phyloP scores from a whole-genome alignment of 1,284 basidiomycete genomes.

The Naganishia albida region DNA sequence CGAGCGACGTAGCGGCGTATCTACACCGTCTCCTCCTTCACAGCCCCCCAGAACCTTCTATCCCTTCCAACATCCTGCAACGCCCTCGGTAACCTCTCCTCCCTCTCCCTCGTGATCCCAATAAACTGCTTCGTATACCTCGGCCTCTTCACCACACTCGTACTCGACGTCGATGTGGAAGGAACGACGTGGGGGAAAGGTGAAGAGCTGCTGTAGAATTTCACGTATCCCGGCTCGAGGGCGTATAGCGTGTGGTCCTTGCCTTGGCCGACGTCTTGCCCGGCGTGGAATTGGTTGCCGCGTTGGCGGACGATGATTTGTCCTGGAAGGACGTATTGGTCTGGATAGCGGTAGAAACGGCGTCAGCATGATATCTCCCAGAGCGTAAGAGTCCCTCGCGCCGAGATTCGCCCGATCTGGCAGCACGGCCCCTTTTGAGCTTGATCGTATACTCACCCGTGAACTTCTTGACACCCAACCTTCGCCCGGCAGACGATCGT shows the following conservation, averaged over 20 bases:
- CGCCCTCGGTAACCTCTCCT: slow-evolving; percentile 81
- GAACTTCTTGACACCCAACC: slow-evolving; percentile 90
- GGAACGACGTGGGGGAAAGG: slow-evolving; percentile 53
- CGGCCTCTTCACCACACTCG: slow-evolving; percentile 55
- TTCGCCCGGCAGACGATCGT: slow-evolving; percentile 84
- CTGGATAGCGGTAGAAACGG: slow-evolving; percentile 52
- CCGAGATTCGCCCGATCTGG: not conserved
- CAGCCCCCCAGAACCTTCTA: slow-evolving; percentile 50
- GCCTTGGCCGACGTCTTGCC: slow-evolving; percentile 86
- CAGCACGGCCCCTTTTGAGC: not conserved
- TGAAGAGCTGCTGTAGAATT: slow-evolving; percentile 68
- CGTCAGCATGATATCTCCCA: not conserved
- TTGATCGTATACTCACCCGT: slow-evolving; percentile 63
- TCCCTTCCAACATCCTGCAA: slow-evolving; percentile 63
- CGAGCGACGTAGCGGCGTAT: too few relatives aligned
- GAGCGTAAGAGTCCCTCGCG: not conserved
- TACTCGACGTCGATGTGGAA: slow-evolving; percentile 45
- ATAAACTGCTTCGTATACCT: slow-evolving; percentile 66
- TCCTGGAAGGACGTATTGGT: slow-evolving; percentile 84
- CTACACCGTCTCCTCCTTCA: slow-evolving; percentile 25
- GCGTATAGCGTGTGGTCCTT: slow-evolving; percentile 91
- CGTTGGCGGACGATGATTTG: slow-evolving; percentile 92
- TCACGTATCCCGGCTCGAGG: slow-evolving; percentile 80
- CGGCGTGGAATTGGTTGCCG: slow-evolving; percentile 84
- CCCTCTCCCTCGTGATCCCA: slow-evolving; percentile 74